Conservation (phyloP, 2,329 filamentous ascomycete genomes). For the Hansfordia pulvinata region DNA sequence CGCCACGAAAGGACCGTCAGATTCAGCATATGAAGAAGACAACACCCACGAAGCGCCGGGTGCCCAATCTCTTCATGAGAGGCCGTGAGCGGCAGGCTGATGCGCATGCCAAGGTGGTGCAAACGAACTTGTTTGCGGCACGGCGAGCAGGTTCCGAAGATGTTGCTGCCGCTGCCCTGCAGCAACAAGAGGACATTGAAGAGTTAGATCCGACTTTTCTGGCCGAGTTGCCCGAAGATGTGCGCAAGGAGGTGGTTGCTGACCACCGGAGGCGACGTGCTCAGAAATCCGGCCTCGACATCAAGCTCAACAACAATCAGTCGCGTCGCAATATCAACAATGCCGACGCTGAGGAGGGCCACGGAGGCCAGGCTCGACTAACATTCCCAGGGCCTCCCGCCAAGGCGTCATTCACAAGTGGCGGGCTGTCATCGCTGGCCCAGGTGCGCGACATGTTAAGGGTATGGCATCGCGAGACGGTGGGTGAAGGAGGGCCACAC, state of each 20-base stretch:
- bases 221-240: constrained; percentile 67
- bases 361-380: constrained; percentile 26
- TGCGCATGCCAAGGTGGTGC: constrained; percentile 47
- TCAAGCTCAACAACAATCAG: constrained; percentile 17
- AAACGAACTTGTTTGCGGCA: constrained; percentile 56
- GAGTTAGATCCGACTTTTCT: constrained; percentile 61
- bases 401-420: constrained; percentile 30
- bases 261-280: constrained; percentile 57
- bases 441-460: constrained; percentile 64
- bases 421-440: constrained; percentile 23
- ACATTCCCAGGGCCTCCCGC: constrained; percentile 30
- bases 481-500: constrained; percentile 64
- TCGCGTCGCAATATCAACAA: constrained; percentile 4
- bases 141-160: constrained; percentile 15
- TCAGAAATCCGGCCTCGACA: constrained; percentile 35
- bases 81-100: constrained; percentile 37
- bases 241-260: constrained; percentile 63
- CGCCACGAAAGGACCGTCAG: constrained; percentile 41
- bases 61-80: constrained; percentile 24
- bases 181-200: constrained; percentile 19
- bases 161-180: constrained; percentile 7
- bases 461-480: constrained; percentile 64
- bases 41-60: constrained; percentile 56
- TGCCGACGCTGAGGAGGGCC: constrained; percentile 6
- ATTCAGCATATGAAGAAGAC: constrained; percentile 35